A percentile compares a stretch with the other conserved stretches of the same genome.
Evolutionary conservation across 140 eudicot genomes (phyloP).

Genomic region (Senecio squalidus): DNA sequence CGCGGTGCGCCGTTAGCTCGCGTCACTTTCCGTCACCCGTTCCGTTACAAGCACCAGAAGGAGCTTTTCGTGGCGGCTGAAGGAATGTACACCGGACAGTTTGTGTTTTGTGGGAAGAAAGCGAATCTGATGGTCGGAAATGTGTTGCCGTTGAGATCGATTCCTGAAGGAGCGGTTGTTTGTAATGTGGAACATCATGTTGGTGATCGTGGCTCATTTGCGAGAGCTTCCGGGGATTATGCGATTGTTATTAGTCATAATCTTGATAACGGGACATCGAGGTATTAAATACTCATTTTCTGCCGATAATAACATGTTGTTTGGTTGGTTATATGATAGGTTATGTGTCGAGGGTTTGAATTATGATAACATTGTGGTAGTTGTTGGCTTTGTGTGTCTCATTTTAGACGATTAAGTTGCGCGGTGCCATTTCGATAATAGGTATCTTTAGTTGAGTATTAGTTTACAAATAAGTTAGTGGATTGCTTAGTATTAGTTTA

Average conservation of each 20-base stretch:
- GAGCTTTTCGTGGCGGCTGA: conserved; percentile 54
- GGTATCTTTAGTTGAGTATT: too few species aligned
- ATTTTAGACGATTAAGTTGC: too few species aligned
- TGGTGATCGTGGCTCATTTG: conserved; percentile 49
- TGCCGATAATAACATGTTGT: too few species aligned
- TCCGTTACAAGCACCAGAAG: conserved; percentile 59
- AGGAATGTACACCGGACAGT: conserved; percentile 56
- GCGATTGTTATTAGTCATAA: conserved; percentile 52
- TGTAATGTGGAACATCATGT: conserved; percentile 56
- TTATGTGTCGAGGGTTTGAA: not conserved
- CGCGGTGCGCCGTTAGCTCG: conserved; percentile 56
- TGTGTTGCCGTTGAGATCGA: conserved; percentile 41
- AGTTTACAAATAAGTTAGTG: too few species aligned
- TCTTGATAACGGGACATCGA: conserved; percentile 48
- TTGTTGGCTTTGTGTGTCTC: too few species aligned
- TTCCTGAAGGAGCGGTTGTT: conserved; percentile 52
- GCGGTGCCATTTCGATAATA: too few species aligned
- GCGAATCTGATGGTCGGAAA: conserved; percentile 52
- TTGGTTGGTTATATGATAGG: not conserved
- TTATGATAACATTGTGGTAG: too few species aligned
- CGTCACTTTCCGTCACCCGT: conserved; percentile 56
- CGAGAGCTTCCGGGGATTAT: conserved; percentile 61
- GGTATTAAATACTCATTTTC: too few species aligned
- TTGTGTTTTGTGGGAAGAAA: conserved; percentile 49
- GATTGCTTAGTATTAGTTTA: too few species aligned